Evolutionary conservation across 2,329 filamentous ascomycete genomes (phyloP), one percentile per base, ranked within the genome.

Genomic region (Claviceps fusiformis): DNA sequence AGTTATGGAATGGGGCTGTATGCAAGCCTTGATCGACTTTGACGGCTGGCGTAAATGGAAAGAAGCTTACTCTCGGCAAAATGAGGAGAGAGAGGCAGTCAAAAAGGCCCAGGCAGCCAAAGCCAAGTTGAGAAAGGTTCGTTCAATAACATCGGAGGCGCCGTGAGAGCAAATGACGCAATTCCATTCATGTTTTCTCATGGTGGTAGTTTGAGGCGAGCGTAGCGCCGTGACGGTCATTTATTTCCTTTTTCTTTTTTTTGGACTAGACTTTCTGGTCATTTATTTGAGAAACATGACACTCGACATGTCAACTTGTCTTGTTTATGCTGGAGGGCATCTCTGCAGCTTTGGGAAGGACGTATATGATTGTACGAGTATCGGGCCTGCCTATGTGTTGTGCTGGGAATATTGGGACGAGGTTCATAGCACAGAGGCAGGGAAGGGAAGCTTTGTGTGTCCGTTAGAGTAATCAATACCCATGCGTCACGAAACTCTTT

Each of bases 11-110:
- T 98, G 93, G 93, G 93, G 93, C 55, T 97, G 93, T 74, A 98
- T 98, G 93, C 93, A 97, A 74, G 93, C 93, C 10, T 79, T 98
- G 29, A 97, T 98, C 65, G 93, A 98, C 73, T 97, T 93, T 67
- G 92, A 97, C 68, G 93, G 93, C 58, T 98, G 93, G 93, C 82
- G 91, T 55, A 89, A 89, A 70, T 98, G 93, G 93, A 95, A 95
- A 69, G 88, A 93, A 64, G 56, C 54, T 24, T 92, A 88, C 65
- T 75, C 74, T 9, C 73, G 76, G 56, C 73, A 75, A 57, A 67
- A 67, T 5, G 71, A 74, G 29, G 70, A 72, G 54, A 66, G 70
- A 24, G 74, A 75, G 33, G 67, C 71, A 3, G 64, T 62, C 19
- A 75, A 73, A 60, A 75, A 74, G 60, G 62, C 65, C 8, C 66